Conservation (phyloP, 164 flowering plant species). For the Chloranthus sessilifolius region DNA sequence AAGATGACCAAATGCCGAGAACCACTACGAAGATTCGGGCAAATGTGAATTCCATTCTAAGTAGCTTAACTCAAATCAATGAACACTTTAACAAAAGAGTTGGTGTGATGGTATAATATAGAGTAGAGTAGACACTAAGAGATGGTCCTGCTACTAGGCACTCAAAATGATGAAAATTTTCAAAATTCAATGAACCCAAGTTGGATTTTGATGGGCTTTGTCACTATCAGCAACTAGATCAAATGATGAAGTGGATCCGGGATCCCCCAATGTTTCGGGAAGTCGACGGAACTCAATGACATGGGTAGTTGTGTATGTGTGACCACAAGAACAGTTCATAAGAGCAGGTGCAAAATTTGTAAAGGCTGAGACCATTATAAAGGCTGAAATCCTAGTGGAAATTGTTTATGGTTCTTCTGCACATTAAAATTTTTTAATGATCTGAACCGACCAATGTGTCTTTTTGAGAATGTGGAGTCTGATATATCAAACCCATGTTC, state of each 20-base stretch:
- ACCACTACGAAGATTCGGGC: conserved; percentile 3
- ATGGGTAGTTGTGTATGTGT: neutral
- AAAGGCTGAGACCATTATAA: conserved; percentile 25
- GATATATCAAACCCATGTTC: conserved; percentile 35
- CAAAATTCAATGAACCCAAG: conserved; percentile 16
- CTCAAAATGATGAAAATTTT: conserved; percentile 8
- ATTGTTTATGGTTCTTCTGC: conserved; percentile 14
- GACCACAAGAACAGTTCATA: conserved; percentile 15
- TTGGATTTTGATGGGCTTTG: conserved; percentile 14
- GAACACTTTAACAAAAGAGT: too few relatives aligned
- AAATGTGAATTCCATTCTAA: conserved; percentile 16
- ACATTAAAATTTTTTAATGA: conserved; percentile 15
- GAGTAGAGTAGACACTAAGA: neutral
- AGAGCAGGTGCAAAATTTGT: conserved; percentile 16
- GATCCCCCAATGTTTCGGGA: conserved; percentile 18
- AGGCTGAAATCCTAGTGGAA: conserved; percentile 26
- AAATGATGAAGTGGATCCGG: neutral
- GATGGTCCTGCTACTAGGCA: conserved; percentile 6
- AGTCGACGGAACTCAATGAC: conserved; percentile 2
- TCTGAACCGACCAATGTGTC: conserved; percentile 41
- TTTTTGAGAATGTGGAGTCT: conserved; percentile 46
- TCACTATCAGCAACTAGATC: conserved; percentile 16
- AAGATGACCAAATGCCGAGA: conserved; percentile 13
- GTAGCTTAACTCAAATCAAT: neutral
- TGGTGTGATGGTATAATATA: neutral